phyloP scores from a whole-genome alignment of 371 early-diverging fungal genomes.

The Apophysomyces variabilis region DNA sequence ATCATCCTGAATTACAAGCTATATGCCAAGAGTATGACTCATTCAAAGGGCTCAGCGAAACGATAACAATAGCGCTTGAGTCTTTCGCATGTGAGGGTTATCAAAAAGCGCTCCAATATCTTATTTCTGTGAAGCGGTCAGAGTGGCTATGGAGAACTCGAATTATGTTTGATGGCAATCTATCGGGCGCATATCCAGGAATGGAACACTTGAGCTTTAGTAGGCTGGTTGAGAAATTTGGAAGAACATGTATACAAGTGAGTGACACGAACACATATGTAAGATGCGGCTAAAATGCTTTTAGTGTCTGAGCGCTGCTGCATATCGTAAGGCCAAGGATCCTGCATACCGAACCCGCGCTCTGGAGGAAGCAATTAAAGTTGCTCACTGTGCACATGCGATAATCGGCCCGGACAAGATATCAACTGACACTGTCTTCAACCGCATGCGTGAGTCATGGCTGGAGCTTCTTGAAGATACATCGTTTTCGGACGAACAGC shows the following conservation, averaged over 20 bases:
- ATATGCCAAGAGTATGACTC: slow-evolving; percentile 33
- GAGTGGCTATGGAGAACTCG: slow-evolving; percentile 43
- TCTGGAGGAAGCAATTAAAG: slow-evolving; percentile 41
- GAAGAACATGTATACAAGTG: slow-evolving; percentile 41
- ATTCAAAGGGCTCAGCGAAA: slow-evolving; percentile 15
- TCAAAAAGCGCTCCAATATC: slow-evolving; percentile 19
- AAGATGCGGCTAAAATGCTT: neutral
- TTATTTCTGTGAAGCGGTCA: slow-evolving; percentile 31
- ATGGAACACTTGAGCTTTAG: slow-evolving; percentile 31
- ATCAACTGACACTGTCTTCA: slow-evolving; percentile 24
- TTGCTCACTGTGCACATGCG: slow-evolving; percentile 41
- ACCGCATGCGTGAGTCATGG: slow-evolving; percentile 41
- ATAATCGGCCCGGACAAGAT: slow-evolving; percentile 41
- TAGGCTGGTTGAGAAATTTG: slow-evolving; percentile 21
- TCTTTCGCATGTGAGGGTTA: slow-evolving; percentile 26
- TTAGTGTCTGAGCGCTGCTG: slow-evolving; percentile 11
- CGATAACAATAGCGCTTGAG: slow-evolving; percentile 21
- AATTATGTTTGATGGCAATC: slow-evolving; percentile 29
- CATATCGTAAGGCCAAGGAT: slow-evolving; percentile 35
- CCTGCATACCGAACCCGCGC: slow-evolving; percentile 40
- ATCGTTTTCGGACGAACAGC: slow-evolving; percentile 29
- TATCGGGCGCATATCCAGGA: slow-evolving; percentile 19
- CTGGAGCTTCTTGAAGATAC: slow-evolving; percentile 27
- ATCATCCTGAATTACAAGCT: slow-evolving; percentile 15
- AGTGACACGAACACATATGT: neutral